These are phyloP conservation scores for Mallotus repandus DNA, from an alignment of 441 rosid genomes.

Conservation along the genomic window DNA sequence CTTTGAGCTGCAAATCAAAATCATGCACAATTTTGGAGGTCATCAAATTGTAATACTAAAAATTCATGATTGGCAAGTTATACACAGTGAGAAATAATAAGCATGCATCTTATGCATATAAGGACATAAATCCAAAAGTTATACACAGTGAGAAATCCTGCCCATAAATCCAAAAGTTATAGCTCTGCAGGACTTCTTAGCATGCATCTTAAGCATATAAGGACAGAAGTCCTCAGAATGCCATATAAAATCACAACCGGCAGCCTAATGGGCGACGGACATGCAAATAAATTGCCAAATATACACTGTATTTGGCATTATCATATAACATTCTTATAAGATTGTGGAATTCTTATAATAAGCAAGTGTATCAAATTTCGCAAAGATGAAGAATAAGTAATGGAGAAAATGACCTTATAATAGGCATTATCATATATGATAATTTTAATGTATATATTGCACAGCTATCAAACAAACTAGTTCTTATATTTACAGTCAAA, in stretches of 20 bases:
- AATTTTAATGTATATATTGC: neutral
- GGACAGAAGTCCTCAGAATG: neutral
- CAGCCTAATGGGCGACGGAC: neutral
- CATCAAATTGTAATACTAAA: neutral
- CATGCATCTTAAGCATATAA: neutral
- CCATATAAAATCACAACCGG: neutral
- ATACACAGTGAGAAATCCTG: too few relatives aligned
- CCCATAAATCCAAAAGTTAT: neutral
- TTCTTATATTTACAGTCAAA: neutral
- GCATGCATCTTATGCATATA: too few relatives aligned
- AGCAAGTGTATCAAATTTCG: neutral
- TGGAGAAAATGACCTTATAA: neutral
- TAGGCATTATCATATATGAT: neutral
- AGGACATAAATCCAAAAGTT: too few relatives aligned
- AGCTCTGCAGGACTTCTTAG: neutral
- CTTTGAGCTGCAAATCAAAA: slow-evolving; percentile 60
- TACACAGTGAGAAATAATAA: too few relatives aligned
- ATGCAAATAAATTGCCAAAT: neutral
- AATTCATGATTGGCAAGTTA: slow-evolving; percentile 2
- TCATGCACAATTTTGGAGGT: neutral
- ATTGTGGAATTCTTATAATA: neutral
- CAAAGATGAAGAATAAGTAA: neutral
- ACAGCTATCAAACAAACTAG: neutral
- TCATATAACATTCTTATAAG: neutral
- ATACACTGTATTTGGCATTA: too few relatives aligned